These are phyloP conservation scores for Penicillium bialowiezense DNA, from an alignment of 495 filamentous ascomycete genomes.

Conservation along the genomic window DNA sequence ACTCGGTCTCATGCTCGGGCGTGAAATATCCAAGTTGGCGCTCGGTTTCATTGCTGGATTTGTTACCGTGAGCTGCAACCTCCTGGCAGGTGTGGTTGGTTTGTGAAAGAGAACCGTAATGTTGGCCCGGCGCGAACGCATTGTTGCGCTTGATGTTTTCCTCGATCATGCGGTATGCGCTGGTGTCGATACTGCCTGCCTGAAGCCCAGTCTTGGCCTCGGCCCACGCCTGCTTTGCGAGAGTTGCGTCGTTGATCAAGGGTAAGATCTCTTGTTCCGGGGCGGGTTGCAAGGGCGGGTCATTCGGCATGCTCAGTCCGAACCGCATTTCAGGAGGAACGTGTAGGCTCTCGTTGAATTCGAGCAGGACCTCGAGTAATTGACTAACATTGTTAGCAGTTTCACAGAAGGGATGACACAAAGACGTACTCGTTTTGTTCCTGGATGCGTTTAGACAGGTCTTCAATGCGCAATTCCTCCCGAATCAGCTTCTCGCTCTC, in stretches of 20 bases:
- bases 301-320: slow-evolving; percentile 47
- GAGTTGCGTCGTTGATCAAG: slow-evolving; percentile 35
- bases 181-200: slow-evolving; percentile 36
- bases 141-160: slow-evolving; percentile 36
- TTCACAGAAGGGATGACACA: neutral
- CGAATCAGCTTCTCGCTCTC: slow-evolving; percentile 74
- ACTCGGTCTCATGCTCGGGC: slow-evolving; percentile 76
- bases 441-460: slow-evolving; percentile 72
- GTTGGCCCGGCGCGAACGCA: slow-evolving; percentile 34
- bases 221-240: slow-evolving; percentile 38
- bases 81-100: slow-evolving; percentile 28
- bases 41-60: slow-evolving; percentile 13
- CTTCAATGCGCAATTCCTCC: slow-evolving; percentile 72
- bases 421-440: slow-evolving; percentile 76
- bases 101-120: slow-evolving; percentile 32
- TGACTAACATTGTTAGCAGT: slow-evolving; percentile 46
- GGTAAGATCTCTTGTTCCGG: slow-evolving; percentile 39
- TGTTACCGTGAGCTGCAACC: slow-evolving; percentile 14
- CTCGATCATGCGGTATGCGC: slow-evolving; percentile 40
- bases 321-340: slow-evolving; percentile 73
- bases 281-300: slow-evolving; percentile 35
- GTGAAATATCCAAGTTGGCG: slow-evolving; percentile 59
- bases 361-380: slow-evolving; percentile 78
- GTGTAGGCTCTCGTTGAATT: slow-evolving; percentile 76
- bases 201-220: slow-evolving; percentile 44